phyloP scores from a whole-genome alignment of 352 stramenopile genomes.

The Phytophthora fragariaefolia region DNA sequence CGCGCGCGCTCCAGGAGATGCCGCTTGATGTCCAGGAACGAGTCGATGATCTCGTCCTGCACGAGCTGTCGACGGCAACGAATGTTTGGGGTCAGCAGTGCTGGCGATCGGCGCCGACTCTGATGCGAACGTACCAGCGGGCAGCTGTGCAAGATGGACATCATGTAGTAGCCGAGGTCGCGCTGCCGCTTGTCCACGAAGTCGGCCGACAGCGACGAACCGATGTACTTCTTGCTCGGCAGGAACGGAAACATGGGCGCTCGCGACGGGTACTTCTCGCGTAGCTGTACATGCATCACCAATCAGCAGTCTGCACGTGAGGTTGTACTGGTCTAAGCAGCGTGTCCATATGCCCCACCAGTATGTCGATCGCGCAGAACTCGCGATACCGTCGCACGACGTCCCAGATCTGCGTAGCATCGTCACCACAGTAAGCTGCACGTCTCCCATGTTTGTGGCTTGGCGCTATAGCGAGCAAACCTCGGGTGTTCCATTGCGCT shows the following conservation, averaged over 20 bases:
- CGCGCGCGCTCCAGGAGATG: conserved; percentile 77
- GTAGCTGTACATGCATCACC: conserved; percentile 52
- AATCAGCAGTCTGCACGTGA: neutral
- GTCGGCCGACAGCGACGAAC: conserved; percentile 82
- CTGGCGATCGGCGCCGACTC: neutral
- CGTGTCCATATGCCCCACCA: conserved; percentile 45
- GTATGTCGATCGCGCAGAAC: conserved; percentile 87
- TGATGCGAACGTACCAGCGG: conserved; percentile 51
- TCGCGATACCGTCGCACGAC: conserved; percentile 84
- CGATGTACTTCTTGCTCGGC: conserved; percentile 90
- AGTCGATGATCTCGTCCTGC: conserved; percentile 89
- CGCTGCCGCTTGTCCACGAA: conserved; percentile 90
- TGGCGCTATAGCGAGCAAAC: conserved; percentile 20
- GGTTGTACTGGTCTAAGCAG: no score
- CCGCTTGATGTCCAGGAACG: conserved; percentile 89
- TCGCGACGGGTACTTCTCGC: conserved; percentile 85
- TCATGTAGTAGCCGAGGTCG: conserved; percentile 88
- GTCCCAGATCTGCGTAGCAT: conserved; percentile 73
- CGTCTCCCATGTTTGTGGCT: neutral
- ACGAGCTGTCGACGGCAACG: conserved; percentile 51
- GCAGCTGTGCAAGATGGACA: conserved; percentile 82
- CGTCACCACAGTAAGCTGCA: conserved; percentile 3
- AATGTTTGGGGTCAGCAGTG: neutral
- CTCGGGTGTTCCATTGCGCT: conserved; percentile 54
- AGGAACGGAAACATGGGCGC: conserved; percentile 76